phyloP scores from a whole-genome alignment of 345 rosid species.

The Moringa oleifera region DNA sequence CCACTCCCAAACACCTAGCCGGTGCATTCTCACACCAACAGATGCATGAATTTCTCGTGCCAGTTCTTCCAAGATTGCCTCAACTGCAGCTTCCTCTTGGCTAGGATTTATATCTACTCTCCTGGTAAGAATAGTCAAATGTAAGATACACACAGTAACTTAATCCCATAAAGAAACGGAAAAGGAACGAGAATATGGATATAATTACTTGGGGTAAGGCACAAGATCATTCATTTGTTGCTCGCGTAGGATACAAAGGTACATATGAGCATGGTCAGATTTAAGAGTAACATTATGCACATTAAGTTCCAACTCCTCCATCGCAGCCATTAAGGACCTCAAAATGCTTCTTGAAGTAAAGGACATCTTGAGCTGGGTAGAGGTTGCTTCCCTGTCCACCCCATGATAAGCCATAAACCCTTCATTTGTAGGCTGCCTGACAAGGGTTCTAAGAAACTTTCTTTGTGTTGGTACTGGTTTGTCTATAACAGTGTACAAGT shows the following conservation, averaged over 20 bases:
- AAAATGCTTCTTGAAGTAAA: constrained; percentile 79
- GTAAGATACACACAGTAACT: background rate
- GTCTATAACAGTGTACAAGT: constrained; percentile 78
- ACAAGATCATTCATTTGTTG: constrained; percentile 88
- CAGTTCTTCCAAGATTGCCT: constrained; percentile 68
- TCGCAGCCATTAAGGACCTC: constrained; percentile 82
- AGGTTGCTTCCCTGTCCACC: constrained; percentile 36
- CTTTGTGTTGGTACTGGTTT: constrained; percentile 73
- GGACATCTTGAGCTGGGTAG: constrained; percentile 43
- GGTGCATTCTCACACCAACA: constrained; percentile 89
- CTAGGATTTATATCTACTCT: constrained; percentile 63
- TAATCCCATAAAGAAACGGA: background rate
- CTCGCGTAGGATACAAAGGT: constrained; percentile 82
- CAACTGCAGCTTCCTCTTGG: constrained; percentile 70
- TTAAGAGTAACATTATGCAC: constrained; percentile 74
- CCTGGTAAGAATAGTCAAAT: constrained; percentile 42
- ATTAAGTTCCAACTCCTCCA: constrained; percentile 98
- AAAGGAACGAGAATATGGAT: constrained; percentile 6
- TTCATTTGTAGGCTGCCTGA: constrained; percentile 78
- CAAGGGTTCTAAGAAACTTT: constrained; percentile 96
- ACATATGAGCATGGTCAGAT: constrained; percentile 94
- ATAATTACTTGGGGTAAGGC: constrained; percentile 70
- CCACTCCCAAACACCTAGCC: constrained; percentile 92
- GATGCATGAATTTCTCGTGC: constrained; percentile 71
- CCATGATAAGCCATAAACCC: constrained; percentile 60